Evolutionary conservation across 768 basidiomycete species (phyloP), one percentile per base, ranked within the genome.

Genomic region (Podaxis mareebaensis): DNA sequence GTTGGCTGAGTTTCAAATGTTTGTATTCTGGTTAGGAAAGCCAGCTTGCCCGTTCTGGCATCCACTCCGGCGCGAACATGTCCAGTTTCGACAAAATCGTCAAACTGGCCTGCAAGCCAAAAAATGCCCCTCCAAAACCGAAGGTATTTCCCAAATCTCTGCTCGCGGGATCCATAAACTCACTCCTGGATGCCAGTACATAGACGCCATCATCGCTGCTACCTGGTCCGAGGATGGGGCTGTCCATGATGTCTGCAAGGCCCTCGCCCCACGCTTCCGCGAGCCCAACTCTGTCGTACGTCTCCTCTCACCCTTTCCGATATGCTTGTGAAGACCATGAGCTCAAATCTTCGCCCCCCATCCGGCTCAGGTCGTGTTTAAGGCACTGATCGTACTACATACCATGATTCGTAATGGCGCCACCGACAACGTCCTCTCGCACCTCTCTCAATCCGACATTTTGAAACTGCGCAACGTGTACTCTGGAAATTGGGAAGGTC

Each of bases 171-270:
- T 54, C 28, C 67, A 49, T 40, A 61, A 26, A 55, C 64, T 48
- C 59, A 58, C 59, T 22, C 44, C 7, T 20, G 7, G 49, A 58
- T 55, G 48, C 44, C 73, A 98, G 95, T 99, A 99, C 79, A 83
- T 99, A 65, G 96, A 99, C 79, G 89, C 93, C 24, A 95, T 99
- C 74, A 90, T 99, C 67, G 90, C 94, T 59, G 94, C 95, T 33
- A 98, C 96, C n/a, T 98, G 93, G 87, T 90, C 91, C 17, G 92
- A 96, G 63, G 96, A 98, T 70, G 95, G 96, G 28, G 87, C 94
- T 49, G 83, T 99, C 7, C 88, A 91, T 68, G 96, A 99, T 74
- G 93, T 99, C 67, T 93, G 93, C 79, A 92, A 89, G 72, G 91
- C 95, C 11, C 83, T 99, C 42, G 81, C 90, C 2, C 87, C 91